Evolutionary conservation across 352 stramenopile genomes (phyloP), one percentile per base, ranked within the genome.

Genomic region (Phytophthora tubulina): DNA sequence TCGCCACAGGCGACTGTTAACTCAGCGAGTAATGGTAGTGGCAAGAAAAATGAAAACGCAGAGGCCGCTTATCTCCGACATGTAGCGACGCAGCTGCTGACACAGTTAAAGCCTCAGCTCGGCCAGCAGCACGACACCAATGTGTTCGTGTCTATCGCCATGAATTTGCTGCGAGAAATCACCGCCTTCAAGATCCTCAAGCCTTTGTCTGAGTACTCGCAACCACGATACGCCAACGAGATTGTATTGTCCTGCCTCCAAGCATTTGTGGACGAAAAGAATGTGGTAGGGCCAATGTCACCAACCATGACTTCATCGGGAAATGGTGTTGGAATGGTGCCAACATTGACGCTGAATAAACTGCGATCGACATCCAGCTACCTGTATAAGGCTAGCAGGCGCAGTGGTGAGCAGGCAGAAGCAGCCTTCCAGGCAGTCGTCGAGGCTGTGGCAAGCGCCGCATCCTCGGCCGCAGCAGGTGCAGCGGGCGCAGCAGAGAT

Each of bases 381-480:
- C 39, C 64, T 94, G 17, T 94, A 94, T 49, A 86, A 84, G 51
- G 86, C 86, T 17, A 94, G 80, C 45, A 86, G 79, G 62, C 83
- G 85, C 15, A 94, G 85, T 50, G 65, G 76, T 8, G 87, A 86
- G 58, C 82, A 91, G 27, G 87, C 85, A 4, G 87, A 94, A 72
- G 87, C 87, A 39, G 87, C 85, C 2, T 85, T 94, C 61, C 85
- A 91, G 45, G 84, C 82, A 30, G 75, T 93, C 6, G 81, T 93
- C 6, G 85, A 91, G 38, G 84, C 79, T 15, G 86, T 88, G 4
- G 80, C 84, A 5, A 81, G 75, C 15, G 82, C 83, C 4, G 85
- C 82, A 1, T 82, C 85, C 4, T 70, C 78, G 13, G 78, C 79
- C 15, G 56, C 77, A 54, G 57, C 59, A 33, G 73, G 61, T 27